These are phyloP conservation scores for Sclerotinia spermophila DNA, from an alignment of 2,329 filamentous ascomycete genomes.

Conservation along the genomic window DNA sequence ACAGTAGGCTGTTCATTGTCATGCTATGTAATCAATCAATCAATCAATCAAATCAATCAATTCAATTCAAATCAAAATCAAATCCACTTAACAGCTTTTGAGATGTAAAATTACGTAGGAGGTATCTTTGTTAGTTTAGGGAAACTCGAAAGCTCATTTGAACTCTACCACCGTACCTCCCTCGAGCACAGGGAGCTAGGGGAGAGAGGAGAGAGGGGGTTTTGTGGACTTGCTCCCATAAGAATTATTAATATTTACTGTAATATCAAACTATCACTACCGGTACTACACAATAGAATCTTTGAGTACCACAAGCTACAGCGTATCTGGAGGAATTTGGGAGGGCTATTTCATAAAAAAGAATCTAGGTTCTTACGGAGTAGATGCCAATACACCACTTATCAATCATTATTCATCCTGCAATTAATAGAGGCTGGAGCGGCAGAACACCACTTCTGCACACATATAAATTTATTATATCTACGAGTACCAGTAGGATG, in stretches of 20 bases:
- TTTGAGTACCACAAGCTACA: neutral
- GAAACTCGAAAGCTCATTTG: neutral
- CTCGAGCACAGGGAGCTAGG: neutral
- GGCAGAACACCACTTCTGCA: neutral
- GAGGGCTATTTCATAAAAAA: neutral
- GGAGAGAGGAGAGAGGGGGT: too few species aligned
- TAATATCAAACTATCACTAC: too few species aligned
- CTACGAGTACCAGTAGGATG: too few species aligned
- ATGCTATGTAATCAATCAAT: neutral
- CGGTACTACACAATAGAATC: neutral
- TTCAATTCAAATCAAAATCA: too few species aligned
- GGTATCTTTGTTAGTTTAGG: neutral
- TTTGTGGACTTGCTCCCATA: neutral
- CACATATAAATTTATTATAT: neutral
- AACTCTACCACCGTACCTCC: neutral
- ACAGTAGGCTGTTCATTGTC: neutral
- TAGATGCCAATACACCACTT: too few species aligned
- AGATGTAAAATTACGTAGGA: neutral
- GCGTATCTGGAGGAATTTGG: neutral
- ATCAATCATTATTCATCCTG: too few species aligned
- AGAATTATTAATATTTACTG: neutral
- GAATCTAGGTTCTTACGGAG: too few species aligned
- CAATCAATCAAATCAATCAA: too few species aligned
- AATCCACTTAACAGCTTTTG: neutral
- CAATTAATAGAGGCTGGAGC: neutral